These are phyloP conservation scores for Phaeolepiota aurea DNA, from an alignment of 768 basidiomycete species.

Conservation along the genomic window DNA sequence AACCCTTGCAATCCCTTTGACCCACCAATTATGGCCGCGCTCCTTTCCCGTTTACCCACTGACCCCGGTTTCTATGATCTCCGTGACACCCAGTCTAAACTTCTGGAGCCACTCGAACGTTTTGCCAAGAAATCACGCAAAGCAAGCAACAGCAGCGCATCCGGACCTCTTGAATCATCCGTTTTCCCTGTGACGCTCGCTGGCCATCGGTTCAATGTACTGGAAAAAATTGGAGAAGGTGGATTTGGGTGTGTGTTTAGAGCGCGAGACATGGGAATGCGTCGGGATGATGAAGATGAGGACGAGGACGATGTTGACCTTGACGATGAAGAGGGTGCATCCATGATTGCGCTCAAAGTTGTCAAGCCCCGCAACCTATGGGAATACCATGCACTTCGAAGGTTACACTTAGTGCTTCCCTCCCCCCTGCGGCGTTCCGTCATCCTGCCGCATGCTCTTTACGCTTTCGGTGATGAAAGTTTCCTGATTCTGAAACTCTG, in stretches of 20 bases:
- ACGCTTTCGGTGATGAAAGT: slow-evolving; percentile 83
- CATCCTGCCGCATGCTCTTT: slow-evolving; percentile 70
- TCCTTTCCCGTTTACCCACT: slow-evolving; percentile 56
- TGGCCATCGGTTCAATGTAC: slow-evolving; percentile 58
- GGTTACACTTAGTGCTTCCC: slow-evolving; percentile 66
- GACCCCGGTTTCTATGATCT: slow-evolving; percentile 60
- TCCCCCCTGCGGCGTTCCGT: slow-evolving; percentile 54
- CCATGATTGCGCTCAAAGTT: slow-evolving; percentile 81
- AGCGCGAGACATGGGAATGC: slow-evolving; percentile 49
- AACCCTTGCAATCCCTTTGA: slow-evolving; percentile 91
- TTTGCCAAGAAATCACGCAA: slow-evolving; percentile 48
- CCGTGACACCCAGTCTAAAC: slow-evolving; percentile 40
- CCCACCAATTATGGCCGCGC: slow-evolving; percentile 45
- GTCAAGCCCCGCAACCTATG: slow-evolving; percentile 84
- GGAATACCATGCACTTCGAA: slow-evolving; percentile 84
- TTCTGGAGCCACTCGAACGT: slow-evolving; percentile 66
- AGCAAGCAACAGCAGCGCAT: slow-evolving; percentile 26
- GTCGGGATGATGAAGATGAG: slow-evolving; percentile 33
- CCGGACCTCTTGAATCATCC: slow-evolving; percentile 24
- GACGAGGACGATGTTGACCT: slow-evolving; percentile 51
- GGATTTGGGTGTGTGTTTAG: slow-evolving; percentile 96
- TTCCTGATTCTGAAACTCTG: slow-evolving; percentile 84
- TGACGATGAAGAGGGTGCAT: slow-evolving; percentile 42
- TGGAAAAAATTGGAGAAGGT: slow-evolving; percentile 91
- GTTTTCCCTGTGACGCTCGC: slow-evolving; percentile 53